These are phyloP conservation scores for Aspergillus aculeatus DNA, from an alignment of 2,329 filamentous ascomycete genomes.

Conservation along the genomic window DNA sequence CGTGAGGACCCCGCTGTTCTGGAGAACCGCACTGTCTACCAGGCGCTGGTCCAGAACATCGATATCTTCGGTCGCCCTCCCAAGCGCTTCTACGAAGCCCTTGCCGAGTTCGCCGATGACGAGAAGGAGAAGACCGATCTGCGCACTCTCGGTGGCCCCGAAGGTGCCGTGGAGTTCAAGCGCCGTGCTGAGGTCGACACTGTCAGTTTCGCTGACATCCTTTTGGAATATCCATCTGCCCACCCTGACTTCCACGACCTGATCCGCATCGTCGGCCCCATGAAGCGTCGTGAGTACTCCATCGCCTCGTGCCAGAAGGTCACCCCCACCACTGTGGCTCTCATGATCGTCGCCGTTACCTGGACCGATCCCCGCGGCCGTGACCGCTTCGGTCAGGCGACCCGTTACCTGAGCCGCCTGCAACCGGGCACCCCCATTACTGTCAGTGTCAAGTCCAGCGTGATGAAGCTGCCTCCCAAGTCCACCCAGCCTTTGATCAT, in stretches of 20 bases:
- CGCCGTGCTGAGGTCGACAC: slow-evolving; percentile 86
- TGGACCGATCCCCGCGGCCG: slow-evolving; percentile 89
- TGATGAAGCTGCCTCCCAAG: slow-evolving; percentile 94
- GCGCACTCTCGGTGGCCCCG: slow-evolving; percentile 69
- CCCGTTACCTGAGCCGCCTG: slow-evolving; percentile 79
- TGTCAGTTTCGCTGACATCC: slow-evolving; percentile 83
- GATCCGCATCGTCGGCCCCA: slow-evolving; percentile 77
- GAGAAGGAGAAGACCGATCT: slow-evolving; percentile 80
- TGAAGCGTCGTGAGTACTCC: slow-evolving; percentile 98
- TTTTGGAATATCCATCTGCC: slow-evolving; percentile 86
- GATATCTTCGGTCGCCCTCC: slow-evolving; percentile 96
- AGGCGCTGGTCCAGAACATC: slow-evolving; percentile 85
- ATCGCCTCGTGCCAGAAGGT: slow-evolving; percentile 97
- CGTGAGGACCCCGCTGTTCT: slow-evolving; percentile 71
- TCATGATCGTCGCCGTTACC: slow-evolving; percentile 96
- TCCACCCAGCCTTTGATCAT: slow-evolving; percentile 95
- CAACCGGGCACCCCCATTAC: slow-evolving; percentile 75
- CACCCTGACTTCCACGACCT: slow-evolving; percentile 87
- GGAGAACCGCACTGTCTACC: slow-evolving; percentile 89
- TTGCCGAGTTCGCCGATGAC: slow-evolving; percentile 82
- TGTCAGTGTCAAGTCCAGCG: slow-evolving; percentile 93
- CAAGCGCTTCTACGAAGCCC: slow-evolving; percentile 94
- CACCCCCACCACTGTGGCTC: slow-evolving; percentile 79
- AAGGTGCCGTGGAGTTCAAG: slow-evolving; percentile 89
- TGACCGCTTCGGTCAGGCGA: slow-evolving; percentile 88